Percentiles rank a stretch among this genome's conserved stretches.
Evolutionary conservation across 2,329 filamentous ascomycete genomes (phyloP).

Genomic region (Pseudofabraea citricarpa): DNA sequence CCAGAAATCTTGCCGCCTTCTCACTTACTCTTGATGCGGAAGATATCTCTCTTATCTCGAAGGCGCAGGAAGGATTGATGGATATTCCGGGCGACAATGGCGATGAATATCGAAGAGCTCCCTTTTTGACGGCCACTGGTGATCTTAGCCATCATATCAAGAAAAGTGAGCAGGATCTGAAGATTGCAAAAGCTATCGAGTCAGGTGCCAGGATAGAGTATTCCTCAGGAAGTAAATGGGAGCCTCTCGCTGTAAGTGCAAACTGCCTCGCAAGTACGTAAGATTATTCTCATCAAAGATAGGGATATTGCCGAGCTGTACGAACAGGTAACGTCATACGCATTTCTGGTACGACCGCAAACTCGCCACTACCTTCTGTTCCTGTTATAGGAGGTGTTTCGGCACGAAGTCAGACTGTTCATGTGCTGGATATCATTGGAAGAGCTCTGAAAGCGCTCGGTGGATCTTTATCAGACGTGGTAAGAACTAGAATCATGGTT

Average conservation of each 20-base stretch:
- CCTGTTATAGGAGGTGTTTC: constrained; percentile 14
- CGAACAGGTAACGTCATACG: constrained; percentile 21
- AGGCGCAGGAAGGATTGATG: constrained; percentile 19
- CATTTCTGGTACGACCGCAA: constrained; percentile 30
- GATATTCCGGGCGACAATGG: constrained; percentile 30
- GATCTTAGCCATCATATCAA: constrained; percentile 27
- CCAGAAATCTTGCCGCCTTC: constrained; percentile 4
- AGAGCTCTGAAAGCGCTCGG: constrained; percentile 23
- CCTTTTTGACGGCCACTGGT: constrained; percentile 27
- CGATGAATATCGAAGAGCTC: constrained; percentile 28
- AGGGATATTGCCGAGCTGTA: constrained; percentile 28
- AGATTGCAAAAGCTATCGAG: constrained; percentile 13
- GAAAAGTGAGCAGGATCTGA: constrained; percentile 4
- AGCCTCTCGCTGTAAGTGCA: constrained; percentile 25
- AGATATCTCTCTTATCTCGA: constrained; percentile 4
- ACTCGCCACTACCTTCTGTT: constrained; percentile 13
- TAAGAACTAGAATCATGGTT: constrained; percentile 25
- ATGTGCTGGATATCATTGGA: constrained; percentile 24
- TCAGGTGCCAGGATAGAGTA: constrained; percentile 24
- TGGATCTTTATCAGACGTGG: constrained; percentile 21
- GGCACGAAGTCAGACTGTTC: constrained; percentile 21
- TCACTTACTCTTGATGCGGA: constrained; percentile 3
- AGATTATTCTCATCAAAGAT: too few species aligned
- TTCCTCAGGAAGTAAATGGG: constrained; percentile 26
- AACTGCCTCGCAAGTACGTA: too few species aligned